Base-by-base conservation (phyloP, 2,329 filamentous ascomycete genomes). In the Sphaerostilbella broomeana region DNA sequence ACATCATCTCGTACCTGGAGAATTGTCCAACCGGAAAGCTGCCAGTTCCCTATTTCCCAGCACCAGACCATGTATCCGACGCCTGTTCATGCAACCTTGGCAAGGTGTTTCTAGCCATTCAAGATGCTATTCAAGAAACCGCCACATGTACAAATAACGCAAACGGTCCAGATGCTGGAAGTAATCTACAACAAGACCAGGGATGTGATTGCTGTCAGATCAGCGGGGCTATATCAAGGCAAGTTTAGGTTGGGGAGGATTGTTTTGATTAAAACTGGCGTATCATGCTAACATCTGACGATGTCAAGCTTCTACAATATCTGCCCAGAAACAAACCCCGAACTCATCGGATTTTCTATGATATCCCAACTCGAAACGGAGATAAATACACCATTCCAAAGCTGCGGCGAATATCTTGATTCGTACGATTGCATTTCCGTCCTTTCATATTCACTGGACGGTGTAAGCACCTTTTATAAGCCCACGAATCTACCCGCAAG, bases 51-150 rank as follows among this genome's bases (percentile, higher is more conserved):
- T 64, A 62, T 49, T 64, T 60, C 41, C 61, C 61, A 3, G 48
- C 54, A 1, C 61, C 60, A 2, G 49, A 55, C 16, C 48, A 58
- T 31, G 61, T 55, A 0, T 49, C 53, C 7, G 53, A 56, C 35
- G 54, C 55, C 17, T 64, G 61, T 49, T 63, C 61, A 10, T 64
- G 60, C 45, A 58, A 60, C 44, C 33, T 62, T 3, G 61, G 57
- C 35, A 54, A 53, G 30, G 49, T 63, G 15, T 53, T 46, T 37
- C 25, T 38, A 18, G 50, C 46, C 5, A 34, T 51, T 27, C 35
- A 49, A 11, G 45, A 33, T 28, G 46, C 41, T 33, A 47, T 51
- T 27, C 25, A 46, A 11, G 40, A 53, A 34, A 29, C 30, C 10
- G 28, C 30, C 12, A 38, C 20, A 19, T 48, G 44, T n/a, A 46